Percentiles rank a stretch among this genome's conserved stretches.
Evolutionary conservation across 225 moss, liverwort and hornwort species (phyloP).

Genomic region (Pleurozium schreberi): DNA sequence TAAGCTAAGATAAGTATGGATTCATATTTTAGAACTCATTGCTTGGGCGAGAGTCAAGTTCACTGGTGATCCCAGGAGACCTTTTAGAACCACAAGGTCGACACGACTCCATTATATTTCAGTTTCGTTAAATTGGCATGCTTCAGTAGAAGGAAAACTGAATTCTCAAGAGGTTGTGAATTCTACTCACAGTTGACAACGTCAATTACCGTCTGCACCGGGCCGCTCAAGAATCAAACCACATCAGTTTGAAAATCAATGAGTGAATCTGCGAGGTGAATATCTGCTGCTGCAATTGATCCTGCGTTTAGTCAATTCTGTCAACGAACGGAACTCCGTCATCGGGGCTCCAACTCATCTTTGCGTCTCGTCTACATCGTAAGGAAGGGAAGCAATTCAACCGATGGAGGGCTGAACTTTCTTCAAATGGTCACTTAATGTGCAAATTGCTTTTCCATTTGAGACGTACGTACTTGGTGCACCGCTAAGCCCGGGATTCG

Average conservation of each 20-base stretch:
- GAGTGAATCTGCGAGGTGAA: neutral
- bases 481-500: neutral
- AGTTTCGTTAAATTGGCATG: neutral
- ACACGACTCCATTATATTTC: neutral
- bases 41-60: neutral
- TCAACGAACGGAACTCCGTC: no score
- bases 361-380: neutral
- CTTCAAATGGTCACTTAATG: neutral
- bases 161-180: neutral
- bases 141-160: neutral
- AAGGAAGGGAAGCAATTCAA: neutral
- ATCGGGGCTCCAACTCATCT: neutral
- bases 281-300: neutral
- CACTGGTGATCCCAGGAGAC: neutral
- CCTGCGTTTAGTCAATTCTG: neutral
- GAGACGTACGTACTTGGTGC: neutral
- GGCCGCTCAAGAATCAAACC: neutral
- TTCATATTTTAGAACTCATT: no score
- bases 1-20: no score
- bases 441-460: neutral
- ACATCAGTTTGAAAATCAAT: neutral
- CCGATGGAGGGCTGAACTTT: neutral
- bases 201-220: no score
- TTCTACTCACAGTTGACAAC: no score
- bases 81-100: neutral